Conservation (phyloP, 2,329 filamentous ascomycete species). For the Ascochyta koolunga region DNA sequence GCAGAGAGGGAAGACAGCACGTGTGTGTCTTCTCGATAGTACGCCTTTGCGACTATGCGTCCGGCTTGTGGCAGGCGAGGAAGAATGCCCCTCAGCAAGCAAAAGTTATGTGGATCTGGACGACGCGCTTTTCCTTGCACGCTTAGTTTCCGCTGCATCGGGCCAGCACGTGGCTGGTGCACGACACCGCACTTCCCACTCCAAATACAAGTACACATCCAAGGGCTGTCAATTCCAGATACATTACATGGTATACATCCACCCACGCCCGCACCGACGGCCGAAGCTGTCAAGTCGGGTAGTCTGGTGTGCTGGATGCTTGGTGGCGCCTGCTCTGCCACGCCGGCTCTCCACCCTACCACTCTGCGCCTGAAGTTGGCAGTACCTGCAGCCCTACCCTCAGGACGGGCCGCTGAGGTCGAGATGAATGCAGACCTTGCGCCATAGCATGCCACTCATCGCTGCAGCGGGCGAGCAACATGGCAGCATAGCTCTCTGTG, state of each 20-base stretch:
- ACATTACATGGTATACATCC: too few species aligned
- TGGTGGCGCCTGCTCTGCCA: neutral
- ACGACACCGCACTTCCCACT: constrained; percentile 4
- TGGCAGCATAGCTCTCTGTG: neutral
- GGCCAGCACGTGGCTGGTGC: constrained; percentile 15
- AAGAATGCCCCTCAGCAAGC: constrained; percentile 9
- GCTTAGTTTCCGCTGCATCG: constrained; percentile 9
- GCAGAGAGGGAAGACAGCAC: constrained; percentile 14
- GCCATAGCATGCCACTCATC: neutral
- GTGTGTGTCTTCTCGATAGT: constrained; percentile 21
- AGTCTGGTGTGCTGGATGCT: neutral
- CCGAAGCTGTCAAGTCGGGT: too few species aligned
- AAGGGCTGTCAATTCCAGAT: too few species aligned
- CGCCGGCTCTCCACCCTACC: neutral
- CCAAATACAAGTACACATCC: constrained; percentile 13
- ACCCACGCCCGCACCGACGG: too few species aligned
- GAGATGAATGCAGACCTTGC: neutral
- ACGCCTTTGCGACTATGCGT: constrained; percentile 35
- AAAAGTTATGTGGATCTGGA: constrained; percentile 12
- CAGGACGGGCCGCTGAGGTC: neutral
- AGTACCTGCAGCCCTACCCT: neutral
- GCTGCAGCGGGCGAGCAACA: neutral
- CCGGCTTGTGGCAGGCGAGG: constrained; percentile 32
- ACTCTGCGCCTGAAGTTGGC: too few species aligned
- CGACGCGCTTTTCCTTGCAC: constrained; percentile 12